Conservation (phyloP, 352 stramenopile species). For the Phytophthora chlamydospora region DNA sequence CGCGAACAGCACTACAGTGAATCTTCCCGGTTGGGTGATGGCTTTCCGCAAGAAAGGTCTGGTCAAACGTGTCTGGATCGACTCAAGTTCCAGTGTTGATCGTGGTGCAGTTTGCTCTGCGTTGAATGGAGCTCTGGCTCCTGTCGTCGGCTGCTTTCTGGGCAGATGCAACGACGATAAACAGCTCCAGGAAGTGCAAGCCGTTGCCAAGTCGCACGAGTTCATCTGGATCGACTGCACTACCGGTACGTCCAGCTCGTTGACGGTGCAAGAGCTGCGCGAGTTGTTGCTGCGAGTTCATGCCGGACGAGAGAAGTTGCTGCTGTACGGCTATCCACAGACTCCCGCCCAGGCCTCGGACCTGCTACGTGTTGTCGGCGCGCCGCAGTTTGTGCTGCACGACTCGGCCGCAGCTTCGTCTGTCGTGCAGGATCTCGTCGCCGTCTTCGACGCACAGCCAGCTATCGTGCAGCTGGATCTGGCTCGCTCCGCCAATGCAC, state of each 20-base stretch:
- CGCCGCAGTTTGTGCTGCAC: slow-evolving; percentile 34
- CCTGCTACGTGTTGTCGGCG: slow-evolving; percentile 22
- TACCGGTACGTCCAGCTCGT: not conserved
- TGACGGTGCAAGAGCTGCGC: slow-evolving; percentile 19
- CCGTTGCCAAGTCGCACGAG: slow-evolving; percentile 25
- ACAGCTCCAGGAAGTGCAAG: slow-evolving; percentile 18
- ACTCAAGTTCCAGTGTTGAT: slow-evolving; percentile 13
- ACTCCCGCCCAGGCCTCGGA: slow-evolving; percentile 18
- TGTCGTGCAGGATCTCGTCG: slow-evolving; percentile 18
- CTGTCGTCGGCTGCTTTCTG: slow-evolving; percentile 41
- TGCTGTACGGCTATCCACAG: slow-evolving; percentile 43
- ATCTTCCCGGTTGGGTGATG: slow-evolving; percentile 24
- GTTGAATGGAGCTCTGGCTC: slow-evolving; percentile 16
- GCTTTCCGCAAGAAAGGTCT: slow-evolving; percentile 31
- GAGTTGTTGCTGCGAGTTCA: slow-evolving; percentile 29
- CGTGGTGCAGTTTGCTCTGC: not conserved
- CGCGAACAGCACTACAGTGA: not conserved
- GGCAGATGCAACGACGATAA: slow-evolving; percentile 17
- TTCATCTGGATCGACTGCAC: slow-evolving; percentile 38
- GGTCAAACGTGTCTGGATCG: slow-evolving; percentile 21
- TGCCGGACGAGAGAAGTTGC: slow-evolving; percentile 30
- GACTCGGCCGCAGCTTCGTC: slow-evolving; percentile 15
- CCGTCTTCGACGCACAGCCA: slow-evolving; percentile 29
- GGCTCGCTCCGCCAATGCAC: slow-evolving; percentile 1
- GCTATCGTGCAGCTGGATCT: slow-evolving; percentile 40